A percentile compares a stretch with the other conserved stretches of the same genome.
phyloP scores from a whole-genome alignment of 805 yeast species.

The Myxozyma vanderwaltii region DNA sequence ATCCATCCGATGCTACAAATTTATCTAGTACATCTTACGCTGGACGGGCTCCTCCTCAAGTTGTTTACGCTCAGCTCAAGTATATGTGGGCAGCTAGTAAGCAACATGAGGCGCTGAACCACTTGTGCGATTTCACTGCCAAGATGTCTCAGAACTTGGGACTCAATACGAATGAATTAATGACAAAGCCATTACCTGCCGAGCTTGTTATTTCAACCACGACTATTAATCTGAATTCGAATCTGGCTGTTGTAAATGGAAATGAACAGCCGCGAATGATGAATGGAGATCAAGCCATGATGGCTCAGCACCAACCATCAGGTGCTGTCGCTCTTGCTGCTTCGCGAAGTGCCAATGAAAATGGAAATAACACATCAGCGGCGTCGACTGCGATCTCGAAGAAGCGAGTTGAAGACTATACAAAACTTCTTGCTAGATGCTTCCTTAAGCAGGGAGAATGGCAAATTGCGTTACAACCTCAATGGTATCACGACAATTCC shows the following conservation, averaged over 20 bases:
- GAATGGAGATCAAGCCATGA: neutral
- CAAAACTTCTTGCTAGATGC: slow-evolving; percentile 85
- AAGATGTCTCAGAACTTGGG: slow-evolving; percentile 88
- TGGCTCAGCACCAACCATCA: slow-evolving; percentile 1
- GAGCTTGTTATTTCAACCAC: slow-evolving; percentile 38
- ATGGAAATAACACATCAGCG: neutral
- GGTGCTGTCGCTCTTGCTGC: slow-evolving; percentile 10
- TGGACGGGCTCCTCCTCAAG: slow-evolving; percentile 91
- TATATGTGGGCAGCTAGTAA: slow-evolving; percentile 97
- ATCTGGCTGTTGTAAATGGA: slow-evolving; percentile 2
- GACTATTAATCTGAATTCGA: neutral
- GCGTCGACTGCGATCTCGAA: slow-evolving; percentile 35
- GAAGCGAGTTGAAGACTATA: slow-evolving; percentile 72
- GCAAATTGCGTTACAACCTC: slow-evolving; percentile 79
- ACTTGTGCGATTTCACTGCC: slow-evolving; percentile 85
- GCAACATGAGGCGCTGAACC: slow-evolving; percentile 80
- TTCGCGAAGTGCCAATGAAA: neutral
- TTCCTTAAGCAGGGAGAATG: slow-evolving; percentile 98
- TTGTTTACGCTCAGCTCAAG: slow-evolving; percentile 94
- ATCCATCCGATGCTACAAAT: slow-evolving; percentile 40
- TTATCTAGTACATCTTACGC: slow-evolving; percentile 7
- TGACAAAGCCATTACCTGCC: slow-evolving; percentile 81
- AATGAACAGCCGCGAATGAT: slow-evolving; percentile 1
- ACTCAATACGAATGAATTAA: slow-evolving; percentile 72
- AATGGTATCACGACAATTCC: slow-evolving; percentile 66